Conservation (phyloP, 805 yeast species). For the Candida anglica region DNA sequence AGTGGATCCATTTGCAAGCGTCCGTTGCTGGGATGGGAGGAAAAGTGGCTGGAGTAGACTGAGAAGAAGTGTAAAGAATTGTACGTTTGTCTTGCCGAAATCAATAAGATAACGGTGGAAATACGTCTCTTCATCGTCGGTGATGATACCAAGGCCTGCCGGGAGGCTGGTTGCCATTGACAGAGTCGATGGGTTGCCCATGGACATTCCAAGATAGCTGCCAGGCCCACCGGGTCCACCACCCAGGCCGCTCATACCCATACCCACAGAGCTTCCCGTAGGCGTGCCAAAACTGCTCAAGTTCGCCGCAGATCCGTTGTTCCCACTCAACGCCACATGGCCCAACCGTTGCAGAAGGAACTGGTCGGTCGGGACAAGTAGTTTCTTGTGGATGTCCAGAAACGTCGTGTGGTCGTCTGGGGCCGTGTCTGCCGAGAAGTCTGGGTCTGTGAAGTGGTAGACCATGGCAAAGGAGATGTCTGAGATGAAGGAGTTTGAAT, state of each 20-base stretch:
- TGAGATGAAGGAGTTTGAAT: conserved; percentile 28
- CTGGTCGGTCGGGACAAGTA: conserved; percentile 33
- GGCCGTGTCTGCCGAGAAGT: conserved; percentile 10
- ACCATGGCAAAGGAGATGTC: conserved; percentile 26
- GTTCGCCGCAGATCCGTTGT: neutral
- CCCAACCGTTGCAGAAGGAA: too few relatives aligned
- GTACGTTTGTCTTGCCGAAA: conserved; percentile 13
- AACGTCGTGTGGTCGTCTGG: conserved; percentile 16
- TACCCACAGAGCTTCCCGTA: neutral
- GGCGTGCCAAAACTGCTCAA: neutral
- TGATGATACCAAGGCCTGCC: conserved; percentile 18
- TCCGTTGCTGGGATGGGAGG: conserved; percentile 19
- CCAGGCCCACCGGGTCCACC: too few relatives aligned
- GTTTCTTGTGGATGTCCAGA: conserved; percentile 24
- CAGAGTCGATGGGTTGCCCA: too few relatives aligned
- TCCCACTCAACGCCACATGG: neutral
- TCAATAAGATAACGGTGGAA: conserved; percentile 13
- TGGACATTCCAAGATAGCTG: too few relatives aligned
- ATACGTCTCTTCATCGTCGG: conserved; percentile 7
- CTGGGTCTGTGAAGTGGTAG: conserved; percentile 32
- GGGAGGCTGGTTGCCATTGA: too few relatives aligned
- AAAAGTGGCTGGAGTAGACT: conserved; percentile 19
- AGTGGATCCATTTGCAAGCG: conserved; percentile 14
- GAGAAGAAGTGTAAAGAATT: conserved; percentile 16
- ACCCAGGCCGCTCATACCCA: too few relatives aligned